These are phyloP conservation scores for Dictyostelium discoideum DNA, from an alignment of 78 protist genomes.

Conservation along the genomic window DNA sequence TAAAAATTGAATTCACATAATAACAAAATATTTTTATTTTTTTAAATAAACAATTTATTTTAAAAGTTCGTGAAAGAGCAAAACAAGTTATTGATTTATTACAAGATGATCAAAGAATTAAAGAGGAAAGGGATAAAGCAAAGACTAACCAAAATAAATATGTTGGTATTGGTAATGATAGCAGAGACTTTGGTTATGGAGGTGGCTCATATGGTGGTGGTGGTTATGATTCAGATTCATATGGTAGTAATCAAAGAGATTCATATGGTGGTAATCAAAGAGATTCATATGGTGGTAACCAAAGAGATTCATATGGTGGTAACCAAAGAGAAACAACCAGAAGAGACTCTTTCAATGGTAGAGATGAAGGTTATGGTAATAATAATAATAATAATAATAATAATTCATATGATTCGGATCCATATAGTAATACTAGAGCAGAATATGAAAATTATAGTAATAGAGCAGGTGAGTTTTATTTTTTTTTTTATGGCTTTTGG, in stretches of 20 bases:
- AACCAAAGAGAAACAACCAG: not conserved
- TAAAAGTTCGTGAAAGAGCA: constrained; percentile 78
- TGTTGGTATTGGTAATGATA: constrained; percentile 83
- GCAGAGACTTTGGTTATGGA: constrained; percentile 12
- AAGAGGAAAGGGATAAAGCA: constrained; percentile 80
- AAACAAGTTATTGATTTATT: constrained; percentile 71
- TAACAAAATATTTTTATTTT: not conserved
- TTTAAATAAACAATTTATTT: not conserved
- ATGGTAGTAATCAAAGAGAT: constrained; percentile 27
- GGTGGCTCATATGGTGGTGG: constrained; percentile 12
- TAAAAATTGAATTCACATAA: not conserved
- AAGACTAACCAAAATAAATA: constrained; percentile 76
- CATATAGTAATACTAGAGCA: constrained; percentile 19
- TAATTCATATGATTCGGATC: constrained; percentile 4
- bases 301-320: constrained; percentile 43
- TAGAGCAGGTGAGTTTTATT: constrained; percentile 10
- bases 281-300: constrained; percentile 2
- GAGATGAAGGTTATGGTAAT: constrained; percentile 22
- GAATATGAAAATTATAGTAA: not conserved
- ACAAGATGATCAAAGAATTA: constrained; percentile 81
- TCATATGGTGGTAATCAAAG: constrained; percentile 21
- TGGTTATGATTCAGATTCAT: constrained; percentile 33
- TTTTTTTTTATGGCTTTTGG: not conserved
- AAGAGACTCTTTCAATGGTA: not conserved
- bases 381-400: not conserved